A percentile compares a stretch with the other conserved stretches of the same genome.
These are phyloP conservation scores for Begonia masoniana DNA, from an alignment of 306 rosid species.

Conservation along the genomic window DNA sequence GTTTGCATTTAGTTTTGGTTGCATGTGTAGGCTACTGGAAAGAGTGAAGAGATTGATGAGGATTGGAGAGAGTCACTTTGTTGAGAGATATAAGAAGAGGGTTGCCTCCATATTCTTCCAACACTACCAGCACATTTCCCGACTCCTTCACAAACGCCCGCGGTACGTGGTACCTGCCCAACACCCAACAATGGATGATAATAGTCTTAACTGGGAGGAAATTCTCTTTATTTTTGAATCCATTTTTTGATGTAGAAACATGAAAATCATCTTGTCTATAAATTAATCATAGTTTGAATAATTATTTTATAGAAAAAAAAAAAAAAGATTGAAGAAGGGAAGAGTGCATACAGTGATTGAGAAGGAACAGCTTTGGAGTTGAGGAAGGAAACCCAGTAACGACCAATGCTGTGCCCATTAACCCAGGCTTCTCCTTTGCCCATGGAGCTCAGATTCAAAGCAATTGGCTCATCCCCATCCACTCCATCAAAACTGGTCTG, in stretches of 20 bases:
- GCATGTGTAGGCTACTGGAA: too few species aligned
- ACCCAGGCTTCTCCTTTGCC: constrained; percentile 7
- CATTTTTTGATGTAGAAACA: background rate
- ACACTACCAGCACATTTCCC: background rate
- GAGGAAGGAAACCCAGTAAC: constrained; percentile 2
- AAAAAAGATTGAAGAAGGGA: background rate
- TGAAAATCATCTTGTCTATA: background rate
- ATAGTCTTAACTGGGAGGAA: background rate
- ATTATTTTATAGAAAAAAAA: background rate
- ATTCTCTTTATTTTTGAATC: background rate
- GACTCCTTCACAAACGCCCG: background rate
- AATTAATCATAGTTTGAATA: background rate
- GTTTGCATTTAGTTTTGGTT: too few species aligned
- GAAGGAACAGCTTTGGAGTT: background rate
- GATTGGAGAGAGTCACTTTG: background rate
- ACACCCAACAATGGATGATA: background rate
- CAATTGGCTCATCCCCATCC: background rate
- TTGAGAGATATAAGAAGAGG: background rate
- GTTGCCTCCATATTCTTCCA: constrained; percentile 4
- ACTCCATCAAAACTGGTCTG: constrained; percentile 1
- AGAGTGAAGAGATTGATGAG: too few species aligned
- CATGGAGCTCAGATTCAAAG: background rate
- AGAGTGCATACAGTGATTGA: background rate
- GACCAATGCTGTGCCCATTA: constrained; percentile 6
- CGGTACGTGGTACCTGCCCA: constrained; percentile 3